These are phyloP conservation scores for Melaleuca alternifolia DNA, from an alignment of 345 rosid genomes.

Conservation along the genomic window DNA sequence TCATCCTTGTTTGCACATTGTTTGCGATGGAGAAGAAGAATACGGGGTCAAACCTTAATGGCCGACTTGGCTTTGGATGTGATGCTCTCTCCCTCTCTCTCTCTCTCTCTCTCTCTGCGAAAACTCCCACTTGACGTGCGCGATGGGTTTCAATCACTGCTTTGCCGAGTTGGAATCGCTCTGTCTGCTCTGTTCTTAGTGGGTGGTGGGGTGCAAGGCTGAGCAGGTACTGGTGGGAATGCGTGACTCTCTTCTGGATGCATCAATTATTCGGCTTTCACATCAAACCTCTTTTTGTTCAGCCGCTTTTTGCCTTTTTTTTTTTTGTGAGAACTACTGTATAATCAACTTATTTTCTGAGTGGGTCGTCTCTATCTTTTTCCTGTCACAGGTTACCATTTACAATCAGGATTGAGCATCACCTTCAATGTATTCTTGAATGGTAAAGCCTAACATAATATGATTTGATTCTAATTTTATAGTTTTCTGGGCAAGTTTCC, in stretches of 20 bases:
- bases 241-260: too few species aligned
- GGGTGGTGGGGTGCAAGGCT: neutral
- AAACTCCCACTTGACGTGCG: neutral
- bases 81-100: neutral
- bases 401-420: slow-evolving; percentile 95
- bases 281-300: too few species aligned
- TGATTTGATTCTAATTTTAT: neutral
- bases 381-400: slow-evolving; percentile 51
- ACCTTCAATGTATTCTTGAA: slow-evolving; percentile 91
- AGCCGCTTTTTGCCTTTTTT: too few species aligned
- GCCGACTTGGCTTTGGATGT: neutral
- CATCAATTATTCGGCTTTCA: too few species aligned
- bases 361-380: neutral
- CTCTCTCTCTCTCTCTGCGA: neutral
- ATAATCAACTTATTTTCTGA: neutral
- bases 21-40: neutral
- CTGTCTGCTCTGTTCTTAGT: neutral
- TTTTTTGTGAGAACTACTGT: neutral
- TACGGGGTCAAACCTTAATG: neutral
- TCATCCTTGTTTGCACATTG: neutral
- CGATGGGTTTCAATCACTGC: neutral
- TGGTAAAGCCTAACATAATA: slow-evolving; percentile 29
- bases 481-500: neutral
- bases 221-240: neutral
- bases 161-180: neutral